Conservation (phyloP, 345 rosid species). For the Brassica incana region DNA sequence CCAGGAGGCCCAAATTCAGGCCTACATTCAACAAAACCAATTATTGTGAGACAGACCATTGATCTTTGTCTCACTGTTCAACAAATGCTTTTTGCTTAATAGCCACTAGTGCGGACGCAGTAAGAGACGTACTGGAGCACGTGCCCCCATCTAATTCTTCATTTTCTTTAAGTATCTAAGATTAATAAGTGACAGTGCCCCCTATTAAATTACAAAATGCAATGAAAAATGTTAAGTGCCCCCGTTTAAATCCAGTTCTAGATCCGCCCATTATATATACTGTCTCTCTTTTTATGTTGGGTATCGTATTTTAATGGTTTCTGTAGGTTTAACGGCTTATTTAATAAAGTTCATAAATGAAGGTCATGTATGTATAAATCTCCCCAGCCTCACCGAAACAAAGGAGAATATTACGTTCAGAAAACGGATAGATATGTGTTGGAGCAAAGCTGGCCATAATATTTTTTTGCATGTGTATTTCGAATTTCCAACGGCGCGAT, state of each 20-base stretch:
- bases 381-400: background rate
- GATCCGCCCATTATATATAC: background rate
- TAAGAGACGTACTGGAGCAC: no score
- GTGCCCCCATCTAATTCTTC: no score
- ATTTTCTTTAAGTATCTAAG: no score
- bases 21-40: background rate
- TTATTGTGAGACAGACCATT: slow-evolving; percentile 13
- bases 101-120: background rate
- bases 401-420: background rate
- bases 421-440: slow-evolving; percentile 17
- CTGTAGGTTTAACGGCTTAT: background rate
- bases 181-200: no score
- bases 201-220: no score
- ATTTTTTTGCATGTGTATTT: slow-evolving; percentile 21
- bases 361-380: background rate
- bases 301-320: background rate
- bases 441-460: slow-evolving; percentile 27
- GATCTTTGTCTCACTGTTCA: background rate
- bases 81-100: background rate
- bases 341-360: background rate
- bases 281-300: background rate
- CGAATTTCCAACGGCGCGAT: slow-evolving; percentile 26
- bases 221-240: no score
- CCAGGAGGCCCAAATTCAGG: background rate
- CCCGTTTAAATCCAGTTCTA: no score